These are phyloP conservation scores for Colletotrichum zoysiae DNA, from an alignment of 2,329 filamentous ascomycete species.

Conservation along the genomic window DNA sequence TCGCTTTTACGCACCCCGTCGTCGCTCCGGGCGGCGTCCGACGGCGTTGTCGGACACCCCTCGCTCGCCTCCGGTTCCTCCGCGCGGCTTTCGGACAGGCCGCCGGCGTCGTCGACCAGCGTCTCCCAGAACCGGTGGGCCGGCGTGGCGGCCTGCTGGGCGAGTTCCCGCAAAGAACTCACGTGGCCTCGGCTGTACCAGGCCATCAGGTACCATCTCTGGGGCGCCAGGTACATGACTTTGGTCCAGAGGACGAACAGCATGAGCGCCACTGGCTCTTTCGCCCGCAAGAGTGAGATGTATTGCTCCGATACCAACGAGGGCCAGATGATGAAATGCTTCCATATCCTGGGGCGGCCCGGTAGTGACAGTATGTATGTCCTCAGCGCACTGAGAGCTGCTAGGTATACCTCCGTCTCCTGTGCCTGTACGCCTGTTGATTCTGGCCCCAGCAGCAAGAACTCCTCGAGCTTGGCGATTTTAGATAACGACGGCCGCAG, in stretches of 20 bases:
- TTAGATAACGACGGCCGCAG: constrained; percentile 25
- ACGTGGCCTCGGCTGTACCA: constrained; percentile 35
- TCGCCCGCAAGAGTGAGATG: constrained; percentile 22
- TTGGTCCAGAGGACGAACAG: constrained; percentile 38
- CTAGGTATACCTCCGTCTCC: constrained; percentile 17
- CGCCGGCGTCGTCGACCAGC: constrained; percentile 23
- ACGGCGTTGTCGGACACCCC: constrained; percentile 7
- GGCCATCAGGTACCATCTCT: constrained; percentile 36
- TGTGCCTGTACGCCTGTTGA: constrained; percentile 18
- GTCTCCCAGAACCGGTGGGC: constrained; percentile 36
- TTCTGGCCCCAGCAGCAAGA: constrained; percentile 24
- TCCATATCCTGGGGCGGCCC: constrained; percentile 39
- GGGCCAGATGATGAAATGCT: constrained; percentile 42
- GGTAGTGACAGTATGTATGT: constrained; percentile 33
- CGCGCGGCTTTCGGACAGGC: constrained; percentile 9
- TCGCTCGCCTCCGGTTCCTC: constrained; percentile 29
- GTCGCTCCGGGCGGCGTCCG: constrained; percentile 15
- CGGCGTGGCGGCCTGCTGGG: constrained; percentile 1
- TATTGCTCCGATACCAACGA: constrained; percentile 39
- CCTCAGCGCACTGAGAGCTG: constrained; percentile 33
- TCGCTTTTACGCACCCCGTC: constrained; percentile 1
- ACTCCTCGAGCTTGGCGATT: constrained; percentile 33
- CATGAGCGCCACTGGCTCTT: constrained; percentile 39
- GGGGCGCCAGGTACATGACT: constrained; percentile 35
- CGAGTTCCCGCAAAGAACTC: constrained; percentile 27